Evolutionary conservation across 192 early-diverging fungal species (phyloP).

Genomic region (Piromyces finnis): DNA sequence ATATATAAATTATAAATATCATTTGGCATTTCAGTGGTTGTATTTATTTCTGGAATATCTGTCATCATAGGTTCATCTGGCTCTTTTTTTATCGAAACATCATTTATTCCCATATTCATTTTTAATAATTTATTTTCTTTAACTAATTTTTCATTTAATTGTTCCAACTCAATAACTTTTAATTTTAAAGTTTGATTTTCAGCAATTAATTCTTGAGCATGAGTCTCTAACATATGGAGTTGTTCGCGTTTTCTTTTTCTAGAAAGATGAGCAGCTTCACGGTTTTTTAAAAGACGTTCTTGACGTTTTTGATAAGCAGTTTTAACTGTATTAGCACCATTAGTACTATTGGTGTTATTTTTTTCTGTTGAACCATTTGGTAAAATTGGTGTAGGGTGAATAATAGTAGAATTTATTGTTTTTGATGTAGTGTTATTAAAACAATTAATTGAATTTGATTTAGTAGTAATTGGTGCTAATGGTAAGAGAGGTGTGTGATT

Average conservation of each 20-base stretch:
- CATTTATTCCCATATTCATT: constrained; percentile 6
- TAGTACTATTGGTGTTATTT: background rate
- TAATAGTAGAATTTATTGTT: background rate
- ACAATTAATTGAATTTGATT: background rate
- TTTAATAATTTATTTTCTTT: constrained; percentile 17
- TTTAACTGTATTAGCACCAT: background rate
- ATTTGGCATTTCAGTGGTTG: background rate
- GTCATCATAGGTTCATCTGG: background rate
- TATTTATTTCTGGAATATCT: background rate
- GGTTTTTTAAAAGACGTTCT: constrained; percentile 80
- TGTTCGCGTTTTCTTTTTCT: constrained; percentile 84
- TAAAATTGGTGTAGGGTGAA: background rate
- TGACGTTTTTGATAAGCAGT: constrained; percentile 44
- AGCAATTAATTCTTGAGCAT: constrained; percentile 17
- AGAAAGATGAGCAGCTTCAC: constrained; percentile 67
- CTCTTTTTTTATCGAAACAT: background rate
- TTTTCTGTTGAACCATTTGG: background rate
- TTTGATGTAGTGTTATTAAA: background rate
- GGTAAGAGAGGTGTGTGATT: background rate
- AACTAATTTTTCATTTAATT: constrained; percentile 31
- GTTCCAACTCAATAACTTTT: constrained; percentile 34
- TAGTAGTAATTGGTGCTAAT: background rate
- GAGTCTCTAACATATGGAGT: constrained; percentile 47
- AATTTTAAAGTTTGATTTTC: constrained; percentile 44
- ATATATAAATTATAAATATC: background rate